Evolutionary conservation across 352 stramenopile genomes (phyloP).

Genomic region (Phytophthora crassamura): DNA sequence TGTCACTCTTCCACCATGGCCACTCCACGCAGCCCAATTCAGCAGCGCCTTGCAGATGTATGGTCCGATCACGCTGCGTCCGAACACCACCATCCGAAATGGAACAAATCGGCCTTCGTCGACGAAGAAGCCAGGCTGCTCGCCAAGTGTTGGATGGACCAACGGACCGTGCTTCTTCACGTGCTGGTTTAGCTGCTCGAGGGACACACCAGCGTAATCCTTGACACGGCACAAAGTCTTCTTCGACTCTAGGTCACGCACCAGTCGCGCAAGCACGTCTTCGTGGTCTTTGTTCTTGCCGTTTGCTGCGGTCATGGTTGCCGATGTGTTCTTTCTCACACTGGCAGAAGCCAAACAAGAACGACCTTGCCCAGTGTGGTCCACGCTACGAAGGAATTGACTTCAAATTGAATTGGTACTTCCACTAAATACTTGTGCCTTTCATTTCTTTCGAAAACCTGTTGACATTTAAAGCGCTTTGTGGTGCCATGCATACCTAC

Average conservation of each 20-base stretch:
- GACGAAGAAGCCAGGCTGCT: constrained; percentile 32
- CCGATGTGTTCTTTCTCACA: constrained; percentile 7
- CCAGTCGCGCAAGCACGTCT: constrained; percentile 31
- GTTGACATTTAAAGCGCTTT: too few relatives aligned
- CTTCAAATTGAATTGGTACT: constrained; percentile 10
- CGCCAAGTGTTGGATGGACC: constrained; percentile 27
- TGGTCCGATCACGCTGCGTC: constrained; percentile 15
- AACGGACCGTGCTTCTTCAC: constrained; percentile 29
- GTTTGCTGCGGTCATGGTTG: constrained; percentile 12
- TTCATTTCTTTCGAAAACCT: too few relatives aligned
- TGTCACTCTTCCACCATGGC: constrained; percentile 24
- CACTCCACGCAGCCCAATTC: constrained; percentile 18
- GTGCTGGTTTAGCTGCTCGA: constrained; percentile 35
- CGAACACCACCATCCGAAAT: constrained; percentile 26
- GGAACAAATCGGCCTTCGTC: constrained; percentile 37
- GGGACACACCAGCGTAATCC: constrained; percentile 31
- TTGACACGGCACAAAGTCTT: constrained; percentile 34
- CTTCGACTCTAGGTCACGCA: constrained; percentile 33
- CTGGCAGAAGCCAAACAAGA: constrained; percentile 3
- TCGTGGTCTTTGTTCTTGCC: constrained; percentile 27
- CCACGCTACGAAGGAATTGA: constrained; percentile 7
- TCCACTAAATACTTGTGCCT: constrained; percentile 6
- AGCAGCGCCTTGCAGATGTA: constrained; percentile 1
- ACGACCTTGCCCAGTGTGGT: constrained; percentile 2
- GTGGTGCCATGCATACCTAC: too few relatives aligned